Conservation (phyloP, 176 grass and related monocot species). For the Carex kokanica region DNA sequence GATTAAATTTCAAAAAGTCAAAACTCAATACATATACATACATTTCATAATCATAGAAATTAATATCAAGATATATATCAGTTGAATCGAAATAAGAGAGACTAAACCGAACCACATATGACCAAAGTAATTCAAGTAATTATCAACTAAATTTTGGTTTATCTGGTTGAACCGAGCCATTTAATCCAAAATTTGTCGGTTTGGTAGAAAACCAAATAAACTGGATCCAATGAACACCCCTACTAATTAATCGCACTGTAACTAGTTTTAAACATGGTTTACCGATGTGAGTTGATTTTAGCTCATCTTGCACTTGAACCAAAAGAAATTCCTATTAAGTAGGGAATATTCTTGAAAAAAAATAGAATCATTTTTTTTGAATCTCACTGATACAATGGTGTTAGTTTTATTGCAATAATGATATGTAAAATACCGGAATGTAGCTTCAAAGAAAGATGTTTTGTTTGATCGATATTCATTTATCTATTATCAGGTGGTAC, state of each 20-base stretch:
- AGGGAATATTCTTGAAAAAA: not conserved
- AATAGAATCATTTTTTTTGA: not conserved
- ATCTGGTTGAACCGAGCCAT: too few relatives aligned
- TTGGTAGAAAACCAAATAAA: too few relatives aligned
- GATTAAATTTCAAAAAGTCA: too few relatives aligned
- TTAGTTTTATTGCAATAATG: not conserved
- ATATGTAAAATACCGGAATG: not conserved
- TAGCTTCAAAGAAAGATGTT: not conserved
- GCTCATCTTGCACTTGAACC: not conserved
- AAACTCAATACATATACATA: too few relatives aligned
- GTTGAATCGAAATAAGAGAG: too few relatives aligned
- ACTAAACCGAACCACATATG: too few relatives aligned
- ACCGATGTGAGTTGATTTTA: not conserved
- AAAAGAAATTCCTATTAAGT: not conserved
- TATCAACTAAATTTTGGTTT: too few relatives aligned
- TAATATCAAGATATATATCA: too few relatives aligned
- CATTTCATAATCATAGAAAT: too few relatives aligned
- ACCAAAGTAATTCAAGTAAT: too few relatives aligned
- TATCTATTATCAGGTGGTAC: constrained; percentile 62
- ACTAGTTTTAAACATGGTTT: constrained; percentile 8
- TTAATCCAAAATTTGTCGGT: too few relatives aligned
- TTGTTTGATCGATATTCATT: not conserved
- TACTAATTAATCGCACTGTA: not conserved
- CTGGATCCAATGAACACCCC: too few relatives aligned
- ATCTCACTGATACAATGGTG: not conserved